Evolutionary conservation across 768 basidiomycete genomes (phyloP).

Genomic region (Panaeolus papilionaceus): DNA sequence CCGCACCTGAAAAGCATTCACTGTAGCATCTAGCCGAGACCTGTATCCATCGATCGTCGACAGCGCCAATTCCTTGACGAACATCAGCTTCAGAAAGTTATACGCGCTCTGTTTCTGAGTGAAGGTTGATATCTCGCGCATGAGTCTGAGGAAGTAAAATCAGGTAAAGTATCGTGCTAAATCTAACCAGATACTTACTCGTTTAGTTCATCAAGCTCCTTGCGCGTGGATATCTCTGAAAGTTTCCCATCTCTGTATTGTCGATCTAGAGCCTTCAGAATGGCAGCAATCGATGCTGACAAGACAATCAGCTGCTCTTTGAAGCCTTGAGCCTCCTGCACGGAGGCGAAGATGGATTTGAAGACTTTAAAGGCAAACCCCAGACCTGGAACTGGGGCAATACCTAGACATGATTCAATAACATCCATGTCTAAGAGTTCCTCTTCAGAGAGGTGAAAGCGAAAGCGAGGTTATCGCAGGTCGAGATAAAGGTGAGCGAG

Average conservation of each 20-base stretch:
- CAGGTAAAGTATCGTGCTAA: background rate
- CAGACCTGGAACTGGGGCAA: background rate
- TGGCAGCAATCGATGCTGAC: background rate
- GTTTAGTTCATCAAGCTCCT: background rate
- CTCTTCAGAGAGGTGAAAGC: background rate
- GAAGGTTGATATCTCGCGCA: conserved; percentile 22
- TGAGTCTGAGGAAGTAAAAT: conserved; percentile 14
- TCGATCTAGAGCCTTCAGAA: background rate
- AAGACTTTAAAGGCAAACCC: background rate
- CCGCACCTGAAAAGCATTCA: conserved; percentile 25
- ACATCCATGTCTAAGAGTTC: background rate
- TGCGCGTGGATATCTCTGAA: background rate
- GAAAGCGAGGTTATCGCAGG: background rate
- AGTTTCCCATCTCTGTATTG: conserved; percentile 5
- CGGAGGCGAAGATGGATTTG: background rate
- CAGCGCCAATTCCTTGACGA: conserved; percentile 9
- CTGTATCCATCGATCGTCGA: conserved; percentile 25
- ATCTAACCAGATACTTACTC: background rate
- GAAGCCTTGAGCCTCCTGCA: background rate
- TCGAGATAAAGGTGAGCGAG: background rate
- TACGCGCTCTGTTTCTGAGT: conserved; percentile 16
- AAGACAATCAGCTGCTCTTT: background rate
- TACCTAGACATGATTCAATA: background rate
- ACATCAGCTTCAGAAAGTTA: conserved; percentile 21
- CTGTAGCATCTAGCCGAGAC: conserved; percentile 19